Conservation (phyloP, 352 stramenopile species). For the Plasmopara halstedii region DNA sequence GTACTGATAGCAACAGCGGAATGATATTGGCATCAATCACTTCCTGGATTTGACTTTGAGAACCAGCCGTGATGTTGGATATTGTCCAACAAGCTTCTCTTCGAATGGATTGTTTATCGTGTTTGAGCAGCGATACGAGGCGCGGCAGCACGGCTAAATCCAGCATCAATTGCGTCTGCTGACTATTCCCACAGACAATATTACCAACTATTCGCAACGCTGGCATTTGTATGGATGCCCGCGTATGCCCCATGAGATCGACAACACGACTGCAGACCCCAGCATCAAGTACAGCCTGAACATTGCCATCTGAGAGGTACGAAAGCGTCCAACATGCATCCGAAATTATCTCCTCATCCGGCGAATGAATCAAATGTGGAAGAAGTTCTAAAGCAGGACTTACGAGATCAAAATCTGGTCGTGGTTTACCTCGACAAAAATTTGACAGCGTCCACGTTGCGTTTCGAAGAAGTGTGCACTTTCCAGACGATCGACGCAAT, state of each 20-base stretch:
- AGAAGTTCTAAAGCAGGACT: conserved; percentile 90
- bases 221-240: conserved; percentile 92
- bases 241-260: conserved; percentile 91
- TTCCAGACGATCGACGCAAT: conserved; percentile 82
- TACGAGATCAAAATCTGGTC: conserved; percentile 96
- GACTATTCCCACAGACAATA: conserved; percentile 95
- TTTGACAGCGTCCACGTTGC: conserved; percentile 99
- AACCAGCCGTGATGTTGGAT: conserved; percentile 76
- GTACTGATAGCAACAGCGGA: conserved; percentile 49
- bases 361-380: conserved; percentile 93
- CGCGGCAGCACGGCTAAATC: conserved; percentile 43
- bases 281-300: conserved; percentile 96
- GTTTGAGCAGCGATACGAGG: conserved; percentile 59
- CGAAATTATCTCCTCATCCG: conserved; percentile 97
- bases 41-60: conserved; percentile 61
- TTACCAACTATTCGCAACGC: conserved; percentile 95
- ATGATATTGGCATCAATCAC: conserved; percentile 75
- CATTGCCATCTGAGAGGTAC: conserved; percentile 98
- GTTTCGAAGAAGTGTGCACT: conserved; percentile 97
- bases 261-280: conserved; percentile 92
- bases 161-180: conserved; percentile 66
- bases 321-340: conserved; percentile 99
- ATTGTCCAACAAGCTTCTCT: conserved; percentile 83
- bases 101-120: conserved; percentile 72
- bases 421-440: conserved; percentile 92